Percentiles rank a stretch among this genome's conserved stretches.
These are phyloP conservation scores for Pseudogymnoascus sp. DNA, from an alignment of 2,329 filamentous ascomycete species.

Conservation along the genomic window DNA sequence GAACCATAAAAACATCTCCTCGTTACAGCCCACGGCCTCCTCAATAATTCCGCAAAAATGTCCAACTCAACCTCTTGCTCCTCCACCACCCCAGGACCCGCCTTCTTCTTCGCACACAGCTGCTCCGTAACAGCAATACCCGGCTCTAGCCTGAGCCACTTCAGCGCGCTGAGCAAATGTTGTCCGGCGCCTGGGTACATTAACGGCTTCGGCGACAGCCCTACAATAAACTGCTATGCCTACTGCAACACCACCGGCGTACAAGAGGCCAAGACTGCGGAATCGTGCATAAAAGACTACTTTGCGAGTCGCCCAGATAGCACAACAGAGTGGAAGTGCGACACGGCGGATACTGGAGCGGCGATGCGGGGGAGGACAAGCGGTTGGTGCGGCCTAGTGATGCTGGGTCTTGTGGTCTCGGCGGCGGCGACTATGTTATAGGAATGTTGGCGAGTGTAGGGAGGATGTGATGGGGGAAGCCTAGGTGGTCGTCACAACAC, in stretches of 20 bases:
- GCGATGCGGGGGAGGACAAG: neutral
- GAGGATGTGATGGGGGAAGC: neutral
- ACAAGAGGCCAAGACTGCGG: neutral
- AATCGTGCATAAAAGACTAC: neutral
- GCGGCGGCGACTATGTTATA: neutral
- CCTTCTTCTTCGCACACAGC: neutral
- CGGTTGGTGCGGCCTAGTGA: neutral
- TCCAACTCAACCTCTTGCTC: neutral
- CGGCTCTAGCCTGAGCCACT: too few species aligned
- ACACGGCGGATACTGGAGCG: neutral
- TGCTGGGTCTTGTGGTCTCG: neutral
- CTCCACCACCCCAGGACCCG: neutral
- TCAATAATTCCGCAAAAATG: neutral
- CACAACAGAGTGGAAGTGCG: neutral
- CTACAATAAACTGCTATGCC: neutral
- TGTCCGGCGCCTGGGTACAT: neutral
- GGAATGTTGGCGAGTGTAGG: neutral
- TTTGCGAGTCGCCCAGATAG: neutral
- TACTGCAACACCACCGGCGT: neutral
- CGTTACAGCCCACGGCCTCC: neutral
- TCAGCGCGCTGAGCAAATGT: neutral
- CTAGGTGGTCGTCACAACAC: neutral
- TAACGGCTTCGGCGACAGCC: neutral
- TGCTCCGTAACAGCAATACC: neutral
- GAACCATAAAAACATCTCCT: neutral